Evolutionary conservation across 2,329 filamentous ascomycete species (phyloP), one percentile per base, ranked within the genome.

Genomic region (Fusarium subtropicale): DNA sequence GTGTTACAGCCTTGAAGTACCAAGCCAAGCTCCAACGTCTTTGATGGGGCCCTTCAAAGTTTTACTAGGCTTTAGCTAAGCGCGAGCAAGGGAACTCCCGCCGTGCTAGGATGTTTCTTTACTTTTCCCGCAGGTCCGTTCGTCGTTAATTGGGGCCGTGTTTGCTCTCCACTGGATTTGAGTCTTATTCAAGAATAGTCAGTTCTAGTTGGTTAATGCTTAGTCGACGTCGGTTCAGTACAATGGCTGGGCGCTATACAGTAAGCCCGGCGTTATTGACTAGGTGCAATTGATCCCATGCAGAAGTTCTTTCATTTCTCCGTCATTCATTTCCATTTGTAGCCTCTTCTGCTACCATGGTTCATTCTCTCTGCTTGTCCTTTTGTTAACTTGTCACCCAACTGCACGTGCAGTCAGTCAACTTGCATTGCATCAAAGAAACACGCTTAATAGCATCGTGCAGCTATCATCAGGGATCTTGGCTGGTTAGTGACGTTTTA

Each of bases 11-110:
- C 38, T 28, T 20, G 5, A 64, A 4, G 22, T 28, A 33, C 22
- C 13, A 8, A 34, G 44, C 13, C 36, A 47, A 64, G 39, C 60
- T 24, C 31, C 46, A 53, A 42, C n/a, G 30, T 42, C 39, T 56
- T 51, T 44, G 39, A 67, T 59, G 61, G 66, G 48, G 24, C 54
- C 33, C 15, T 30, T 66, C 48, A 55, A 42, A 24, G 41, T 20
- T 53, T 42, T 20, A 31, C 28, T 33, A 36, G 39, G 20, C 36
- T 44, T 42, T 26, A 60, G 41, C 36, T 39, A 39, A 63, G 57
- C 18, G 34, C 51, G 30, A 62, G 61, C 52, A 53, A 69, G 66
- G 66, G 66, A 66, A 51, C 61, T 69, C 66, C 66, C 66, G 66
- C 44, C 22, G 45, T 69, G 47, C 66, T 69, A 66, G 65, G 51